Percentiles rank a stretch among this genome's conserved stretches.
phyloP scores from a whole-genome alignment of 352 stramenopile genomes.

The Globisporangium megalacanthum region DNA sequence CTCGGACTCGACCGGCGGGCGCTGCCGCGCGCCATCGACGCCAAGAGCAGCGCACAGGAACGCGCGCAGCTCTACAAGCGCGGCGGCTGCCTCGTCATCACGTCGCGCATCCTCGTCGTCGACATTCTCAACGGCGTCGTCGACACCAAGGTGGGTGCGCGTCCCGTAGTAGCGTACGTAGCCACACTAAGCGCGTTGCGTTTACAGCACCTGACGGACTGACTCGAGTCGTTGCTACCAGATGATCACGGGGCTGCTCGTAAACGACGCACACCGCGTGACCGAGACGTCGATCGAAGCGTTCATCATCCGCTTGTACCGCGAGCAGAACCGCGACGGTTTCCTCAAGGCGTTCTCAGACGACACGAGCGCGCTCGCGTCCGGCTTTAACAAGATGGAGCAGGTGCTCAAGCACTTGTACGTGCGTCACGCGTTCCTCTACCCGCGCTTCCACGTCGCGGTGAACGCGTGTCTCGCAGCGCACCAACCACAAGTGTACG shows the following conservation, averaged over 20 bases:
- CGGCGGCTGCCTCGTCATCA: constrained; percentile 93
- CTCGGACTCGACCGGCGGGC: constrained; percentile 84
- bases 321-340: constrained; percentile 79
- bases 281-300: constrained; percentile 94
- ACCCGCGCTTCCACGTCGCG: constrained; percentile 93
- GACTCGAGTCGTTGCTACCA: constrained; percentile 7
- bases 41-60: constrained; percentile 70
- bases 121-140: constrained; percentile 91
- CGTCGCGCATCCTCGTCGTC: constrained; percentile 95
- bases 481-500: constrained; percentile 88
- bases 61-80: constrained; percentile 87
- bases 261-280: constrained; percentile 92
- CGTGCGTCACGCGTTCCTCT: constrained; percentile 91
- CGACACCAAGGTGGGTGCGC: constrained; percentile 31
- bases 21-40: constrained; percentile 69
- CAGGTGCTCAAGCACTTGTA: constrained; percentile 94
- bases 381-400: constrained; percentile 94
- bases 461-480: constrained; percentile 86
- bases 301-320: constrained; percentile 96
- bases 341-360: constrained; percentile 98
- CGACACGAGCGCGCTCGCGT: constrained; percentile 84
- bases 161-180: neutral
- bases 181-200: constrained; percentile 4
- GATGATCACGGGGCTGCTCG: constrained; percentile 90
- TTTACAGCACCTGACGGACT: neutral